These are phyloP conservation scores for Chalciporus pseudorubinellus DNA, from an alignment of 768 basidiomycete genomes.

Conservation along the genomic window DNA sequence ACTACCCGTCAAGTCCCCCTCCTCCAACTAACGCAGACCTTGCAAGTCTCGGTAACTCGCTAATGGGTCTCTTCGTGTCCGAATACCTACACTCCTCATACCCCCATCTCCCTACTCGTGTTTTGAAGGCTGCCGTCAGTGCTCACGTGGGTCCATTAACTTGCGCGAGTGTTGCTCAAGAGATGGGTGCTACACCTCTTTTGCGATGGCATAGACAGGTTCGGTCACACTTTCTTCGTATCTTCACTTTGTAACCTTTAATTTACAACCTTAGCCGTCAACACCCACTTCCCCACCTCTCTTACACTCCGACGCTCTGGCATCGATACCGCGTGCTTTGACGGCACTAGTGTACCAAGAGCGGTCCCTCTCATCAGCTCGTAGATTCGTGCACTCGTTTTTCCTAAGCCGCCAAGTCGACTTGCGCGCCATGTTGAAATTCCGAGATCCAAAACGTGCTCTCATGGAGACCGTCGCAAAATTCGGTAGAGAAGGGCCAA, in stretches of 20 bases:
- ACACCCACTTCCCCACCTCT: conserved; percentile 48
- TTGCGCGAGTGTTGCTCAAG: conserved; percentile 80
- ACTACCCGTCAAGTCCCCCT: conserved; percentile 51
- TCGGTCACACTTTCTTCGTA: conserved; percentile 14
- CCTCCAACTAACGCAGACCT: conserved; percentile 75
- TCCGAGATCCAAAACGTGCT: conserved; percentile 77
- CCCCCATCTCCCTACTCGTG: conserved; percentile 89
- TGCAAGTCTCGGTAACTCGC: conserved; percentile 74
- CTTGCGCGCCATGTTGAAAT: conserved; percentile 74
- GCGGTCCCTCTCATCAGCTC: conserved; percentile 80
- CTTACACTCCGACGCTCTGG: conserved; percentile 82
- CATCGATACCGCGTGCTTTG: conserved; percentile 82
- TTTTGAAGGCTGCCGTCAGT: conserved; percentile 86
- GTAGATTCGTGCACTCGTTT: conserved; percentile 83
- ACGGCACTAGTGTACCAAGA: conserved; percentile 88
- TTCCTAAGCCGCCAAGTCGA: conserved; percentile 88
- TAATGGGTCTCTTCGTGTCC: conserved; percentile 86
- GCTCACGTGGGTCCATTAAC: conserved; percentile 87
- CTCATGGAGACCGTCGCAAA: conserved; percentile 70
- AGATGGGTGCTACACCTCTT: conserved; percentile 76
- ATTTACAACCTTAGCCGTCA: conserved; percentile 38
- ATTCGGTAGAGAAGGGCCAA: conserved; percentile 62
- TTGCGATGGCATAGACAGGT: conserved; percentile 82
- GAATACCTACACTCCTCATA: conserved; percentile 80
- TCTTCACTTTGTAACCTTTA: conserved; percentile 1